These are phyloP conservation scores for Plasmodium reichenowi DNA, from an alignment of 169 alveolate species.

Conservation along the genomic window DNA sequence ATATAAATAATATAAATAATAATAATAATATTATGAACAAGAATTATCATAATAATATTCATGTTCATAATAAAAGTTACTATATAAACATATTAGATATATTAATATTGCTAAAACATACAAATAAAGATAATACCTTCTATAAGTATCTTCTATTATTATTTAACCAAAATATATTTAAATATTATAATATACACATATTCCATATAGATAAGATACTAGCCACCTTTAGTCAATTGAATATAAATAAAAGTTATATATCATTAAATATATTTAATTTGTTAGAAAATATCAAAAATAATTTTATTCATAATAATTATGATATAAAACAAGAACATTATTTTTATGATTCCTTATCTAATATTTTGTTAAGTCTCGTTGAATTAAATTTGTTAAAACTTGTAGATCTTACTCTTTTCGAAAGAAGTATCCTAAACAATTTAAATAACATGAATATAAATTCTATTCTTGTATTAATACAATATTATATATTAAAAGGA, in stretches of 20 bases:
- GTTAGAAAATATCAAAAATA: constrained; percentile 48
- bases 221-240: constrained; percentile 30
- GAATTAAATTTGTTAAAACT: constrained; percentile 41
- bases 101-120: constrained; percentile 18
- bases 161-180: constrained; percentile 24
- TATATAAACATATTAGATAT: constrained; percentile 37
- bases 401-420: constrained; percentile 30
- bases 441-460: constrained; percentile 20
- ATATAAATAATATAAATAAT: too few species aligned
- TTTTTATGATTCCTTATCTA: constrained; percentile 33
- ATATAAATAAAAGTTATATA: constrained; percentile 7
- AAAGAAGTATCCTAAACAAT: constrained; percentile 25
- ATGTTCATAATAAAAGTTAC: constrained; percentile 36
- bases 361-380: constrained; percentile 13
- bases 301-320: constrained; percentile 11
- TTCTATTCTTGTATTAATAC: constrained; percentile 40
- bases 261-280: constrained; percentile 9
- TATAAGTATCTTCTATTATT: constrained; percentile 12
- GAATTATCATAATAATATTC: not conserved
- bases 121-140: not conserved
- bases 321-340: constrained; percentile 21
- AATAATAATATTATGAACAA: not conserved
- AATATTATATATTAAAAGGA: constrained; percentile 44
- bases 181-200: constrained; percentile 23
- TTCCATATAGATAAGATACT: constrained; percentile 64